phyloP scores from a whole-genome alignment of 148 eudicot genomes.

The Rhododendron simsii region DNA sequence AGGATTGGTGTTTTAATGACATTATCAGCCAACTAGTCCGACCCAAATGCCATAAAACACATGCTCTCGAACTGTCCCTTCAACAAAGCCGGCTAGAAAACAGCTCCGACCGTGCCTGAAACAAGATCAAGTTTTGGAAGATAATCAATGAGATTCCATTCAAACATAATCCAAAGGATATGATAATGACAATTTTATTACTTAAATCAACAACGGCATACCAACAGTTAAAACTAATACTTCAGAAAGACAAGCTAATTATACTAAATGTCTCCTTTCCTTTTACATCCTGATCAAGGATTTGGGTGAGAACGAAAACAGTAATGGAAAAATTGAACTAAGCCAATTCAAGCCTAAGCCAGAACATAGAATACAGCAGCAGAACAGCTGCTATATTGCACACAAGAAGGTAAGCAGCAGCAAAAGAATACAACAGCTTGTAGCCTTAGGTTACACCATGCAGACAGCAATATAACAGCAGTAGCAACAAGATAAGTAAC shows the following conservation, averaged over 20 bases:
- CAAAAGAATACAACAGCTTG: too few species aligned
- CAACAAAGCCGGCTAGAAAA: not conserved
- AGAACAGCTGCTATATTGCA: too few species aligned
- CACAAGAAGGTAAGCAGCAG: too few species aligned
- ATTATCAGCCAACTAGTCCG: not conserved
- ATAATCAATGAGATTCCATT: not conserved
- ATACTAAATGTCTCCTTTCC: not conserved
- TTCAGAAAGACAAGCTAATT: not conserved
- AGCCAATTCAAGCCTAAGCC: too few species aligned
- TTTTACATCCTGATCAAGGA: not conserved
- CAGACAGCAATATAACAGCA: too few species aligned
- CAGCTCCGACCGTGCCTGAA: constrained; percentile 10
- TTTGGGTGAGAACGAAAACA: not conserved
- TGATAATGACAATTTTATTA: too few species aligned
- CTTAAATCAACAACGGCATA: not conserved
- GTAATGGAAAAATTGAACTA: not conserved
- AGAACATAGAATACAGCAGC: too few species aligned
- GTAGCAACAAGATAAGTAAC: too few species aligned
- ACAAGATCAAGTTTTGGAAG: not conserved
- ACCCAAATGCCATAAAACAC: not conserved
- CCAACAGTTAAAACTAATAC: not conserved
- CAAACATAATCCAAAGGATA: not conserved
- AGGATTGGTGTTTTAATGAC: too few species aligned
- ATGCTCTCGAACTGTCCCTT: not conserved
- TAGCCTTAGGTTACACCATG: too few species aligned